Base-by-base conservation (phyloP, 2,329 filamentous ascomycete genomes). In the Aspergillus pseudoglaucus region DNA sequence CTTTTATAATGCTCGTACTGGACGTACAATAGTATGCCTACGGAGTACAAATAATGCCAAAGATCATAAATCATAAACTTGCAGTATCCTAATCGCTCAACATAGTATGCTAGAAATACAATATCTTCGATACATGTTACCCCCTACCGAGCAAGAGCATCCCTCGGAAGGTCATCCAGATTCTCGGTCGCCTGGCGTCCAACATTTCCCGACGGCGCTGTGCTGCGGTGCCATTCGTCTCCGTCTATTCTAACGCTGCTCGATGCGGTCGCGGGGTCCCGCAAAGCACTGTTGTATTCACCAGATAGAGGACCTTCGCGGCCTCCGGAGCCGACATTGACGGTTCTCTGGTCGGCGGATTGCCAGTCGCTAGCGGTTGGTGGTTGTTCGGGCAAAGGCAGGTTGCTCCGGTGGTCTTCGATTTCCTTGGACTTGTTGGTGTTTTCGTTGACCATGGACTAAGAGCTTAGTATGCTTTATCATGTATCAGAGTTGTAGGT, bases 291-390 rank as follows among this genome's bases (percentile, higher is more conserved):
- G 32, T 75, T 68, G 10, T 44, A 45, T 30, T 77, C 70, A 14
- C 60, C 46, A 17, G 80, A 79, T 41, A 82, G 69, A 52, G 78
- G 75, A 45, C 72, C 77, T 55, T 78, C 65, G 1, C 75, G 57
- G 46, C 76, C 69, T 17, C 85, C 84, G 32, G 82, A 80, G 53
- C 85, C 85, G 42, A 87, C 81, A 62, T 88, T 85, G 62, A 87
- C 82, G 47, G 73, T 87, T 53, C 79, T 72, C 27, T 76, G 76
- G 59, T 91, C 86, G 44, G 79, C 75, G 0, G 84, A 88, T 65
- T 90, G 83, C 78, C 83, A 90, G 75, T 93, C 87, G 4, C 85
- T 86, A n/a, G 81, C 72, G n/a, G 70, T 73, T 1, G 87, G 86
- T 18, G 88, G 88, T 56, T 90, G 77, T 2, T 91, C 87, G 15